A percentile compares a stretch with the other conserved stretches of the same genome.
Evolutionary conservation across 202 grass and related monocot genomes (phyloP).

Genomic region (Saccharum hybrid): DNA sequence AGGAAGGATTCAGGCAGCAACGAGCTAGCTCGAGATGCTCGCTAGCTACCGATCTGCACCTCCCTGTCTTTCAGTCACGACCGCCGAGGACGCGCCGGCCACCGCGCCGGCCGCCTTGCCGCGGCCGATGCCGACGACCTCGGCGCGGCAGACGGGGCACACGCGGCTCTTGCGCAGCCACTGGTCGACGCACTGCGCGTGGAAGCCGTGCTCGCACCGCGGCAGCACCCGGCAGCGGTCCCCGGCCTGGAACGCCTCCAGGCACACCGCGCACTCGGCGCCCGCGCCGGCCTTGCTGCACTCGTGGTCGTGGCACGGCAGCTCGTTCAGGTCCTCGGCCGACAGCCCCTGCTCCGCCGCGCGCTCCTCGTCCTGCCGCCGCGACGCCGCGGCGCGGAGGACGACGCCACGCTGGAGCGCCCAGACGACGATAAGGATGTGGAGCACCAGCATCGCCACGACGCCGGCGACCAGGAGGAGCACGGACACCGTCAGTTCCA

Average conservation of each 20-base stretch:
- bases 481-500: constrained; percentile 27
- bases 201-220: constrained; percentile 69
- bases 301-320: constrained; percentile 70
- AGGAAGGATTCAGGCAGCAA: not conserved
- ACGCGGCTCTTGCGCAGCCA: constrained; percentile 62
- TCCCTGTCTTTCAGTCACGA: not conserved
- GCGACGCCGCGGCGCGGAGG: not conserved
- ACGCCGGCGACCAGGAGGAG: constrained; percentile 50
- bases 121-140: constrained; percentile 33
- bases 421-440: constrained; percentile 59
- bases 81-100: constrained; percentile 10
- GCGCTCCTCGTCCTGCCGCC: constrained; percentile 25
- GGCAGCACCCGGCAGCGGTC: constrained; percentile 70
- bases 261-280: constrained; percentile 66
- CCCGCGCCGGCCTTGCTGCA: constrained; percentile 35
- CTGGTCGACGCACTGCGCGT: constrained; percentile 73
- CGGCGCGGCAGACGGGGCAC: constrained; percentile 68
- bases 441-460: constrained; percentile 52
- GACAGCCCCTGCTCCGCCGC: constrained; percentile 37
- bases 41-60: constrained; percentile 35
- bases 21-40: not conserved
- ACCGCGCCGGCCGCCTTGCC: constrained; percentile 12
- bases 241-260: constrained; percentile 63
- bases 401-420: constrained; percentile 36
- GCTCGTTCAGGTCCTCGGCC: constrained; percentile 51